These are phyloP conservation scores for Gonapodya prolifera DNA, from an alignment of 192 early-diverging fungal genomes.

Conservation along the genomic window DNA sequence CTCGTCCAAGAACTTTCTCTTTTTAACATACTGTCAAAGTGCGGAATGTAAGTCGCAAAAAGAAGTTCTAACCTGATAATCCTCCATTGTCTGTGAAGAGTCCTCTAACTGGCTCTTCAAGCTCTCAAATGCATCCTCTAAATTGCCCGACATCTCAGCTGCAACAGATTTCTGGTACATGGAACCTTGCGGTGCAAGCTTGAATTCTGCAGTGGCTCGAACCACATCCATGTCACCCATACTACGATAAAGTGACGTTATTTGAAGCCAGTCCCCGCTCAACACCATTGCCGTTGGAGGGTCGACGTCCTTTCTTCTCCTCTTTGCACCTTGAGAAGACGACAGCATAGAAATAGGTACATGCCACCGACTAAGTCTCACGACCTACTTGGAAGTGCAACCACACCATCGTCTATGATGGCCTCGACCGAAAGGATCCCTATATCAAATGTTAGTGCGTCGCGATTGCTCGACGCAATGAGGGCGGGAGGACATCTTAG, in stretches of 20 bases:
- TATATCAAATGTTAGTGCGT: not conserved
- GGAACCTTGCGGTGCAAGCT: not conserved
- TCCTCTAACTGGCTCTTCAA: not conserved
- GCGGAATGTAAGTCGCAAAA: not conserved
- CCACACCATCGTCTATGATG: not conserved
- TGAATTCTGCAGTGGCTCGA: not conserved
- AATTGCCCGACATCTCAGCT: not conserved
- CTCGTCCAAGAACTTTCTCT: not conserved
- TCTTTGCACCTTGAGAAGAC: not conserved
- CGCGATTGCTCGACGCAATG: not conserved
- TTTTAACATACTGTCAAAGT: not conserved
- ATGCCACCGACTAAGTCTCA: not conserved
- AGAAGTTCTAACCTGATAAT: not conserved
- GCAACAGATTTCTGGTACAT: not conserved
- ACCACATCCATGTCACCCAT: not conserved
- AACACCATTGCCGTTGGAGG: not conserved
- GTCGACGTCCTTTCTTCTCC: not conserved
- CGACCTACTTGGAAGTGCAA: not conserved
- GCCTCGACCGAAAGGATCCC: not conserved
- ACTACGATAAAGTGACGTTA: not conserved
- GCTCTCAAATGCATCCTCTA: not conserved
- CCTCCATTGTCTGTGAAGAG: not conserved
- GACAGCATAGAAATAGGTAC: not conserved
- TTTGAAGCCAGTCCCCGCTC: not conserved
- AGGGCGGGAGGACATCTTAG: not conserved